Evolutionary conservation across 257 asterid genomes (phyloP).

Genomic region (Fraxinus anomala): DNA sequence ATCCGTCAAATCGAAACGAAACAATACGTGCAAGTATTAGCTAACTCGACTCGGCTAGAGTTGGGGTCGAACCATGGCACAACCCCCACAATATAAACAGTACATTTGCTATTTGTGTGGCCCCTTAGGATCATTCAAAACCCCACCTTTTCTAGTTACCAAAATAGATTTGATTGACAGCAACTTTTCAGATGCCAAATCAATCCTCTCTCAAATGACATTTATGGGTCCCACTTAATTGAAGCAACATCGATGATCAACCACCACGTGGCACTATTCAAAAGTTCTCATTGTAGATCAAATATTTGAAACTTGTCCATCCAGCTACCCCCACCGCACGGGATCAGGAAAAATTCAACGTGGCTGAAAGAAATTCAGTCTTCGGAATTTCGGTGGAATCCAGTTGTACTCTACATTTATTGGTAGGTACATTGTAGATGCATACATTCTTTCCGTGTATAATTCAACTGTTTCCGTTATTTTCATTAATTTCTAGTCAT

Average conservation of each 20-base stretch:
- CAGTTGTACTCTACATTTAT: constrained; percentile 31
- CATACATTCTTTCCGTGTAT: background rate
- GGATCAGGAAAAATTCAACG: constrained; percentile 17
- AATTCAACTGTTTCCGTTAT: too few relatives aligned
- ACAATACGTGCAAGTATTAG: too few relatives aligned
- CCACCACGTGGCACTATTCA: constrained; percentile 34
- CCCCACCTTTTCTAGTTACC: background rate
- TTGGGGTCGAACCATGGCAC: too few relatives aligned
- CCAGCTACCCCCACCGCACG: constrained; percentile 7
- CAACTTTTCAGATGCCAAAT: constrained; percentile 31
- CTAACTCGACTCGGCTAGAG: too few relatives aligned
- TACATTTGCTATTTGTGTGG: too few relatives aligned
- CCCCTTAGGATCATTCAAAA: background rate
- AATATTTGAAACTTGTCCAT: constrained; percentile 30
- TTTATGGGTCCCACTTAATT: constrained; percentile 25
- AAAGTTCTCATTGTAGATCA: constrained; percentile 26
- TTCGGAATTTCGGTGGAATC: constrained; percentile 31
- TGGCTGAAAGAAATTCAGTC: constrained; percentile 8
- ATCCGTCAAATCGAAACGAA: too few relatives aligned
- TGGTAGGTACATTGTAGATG: constrained; percentile 13
- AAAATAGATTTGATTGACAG: constrained; percentile 38
- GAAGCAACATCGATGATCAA: constrained; percentile 6
- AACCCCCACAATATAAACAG: too few relatives aligned
- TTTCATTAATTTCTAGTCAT: too few relatives aligned
- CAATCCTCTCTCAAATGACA: constrained; percentile 15